A percentile compares a stretch with the other conserved stretches of the same genome.
phyloP scores from a whole-genome alignment of 768 basidiomycete species.

The Pholiota microspora region DNA sequence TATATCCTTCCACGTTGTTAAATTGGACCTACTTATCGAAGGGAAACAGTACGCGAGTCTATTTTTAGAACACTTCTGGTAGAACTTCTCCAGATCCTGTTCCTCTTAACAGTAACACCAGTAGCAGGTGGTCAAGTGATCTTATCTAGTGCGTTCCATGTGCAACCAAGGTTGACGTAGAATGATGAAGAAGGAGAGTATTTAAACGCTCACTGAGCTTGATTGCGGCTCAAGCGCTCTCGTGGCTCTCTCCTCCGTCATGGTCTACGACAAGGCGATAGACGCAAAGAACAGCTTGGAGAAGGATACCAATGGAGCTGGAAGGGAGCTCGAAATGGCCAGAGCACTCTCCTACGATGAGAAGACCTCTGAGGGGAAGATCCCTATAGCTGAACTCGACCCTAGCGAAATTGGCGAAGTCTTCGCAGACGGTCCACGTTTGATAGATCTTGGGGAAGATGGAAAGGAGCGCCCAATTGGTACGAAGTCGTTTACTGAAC shows the following conservation, averaged over 20 bases:
- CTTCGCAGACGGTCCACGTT: constrained; percentile 28
- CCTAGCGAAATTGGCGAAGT: constrained; percentile 24
- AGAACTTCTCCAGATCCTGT: background rate
- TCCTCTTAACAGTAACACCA: background rate
- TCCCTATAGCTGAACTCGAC: constrained; percentile 6
- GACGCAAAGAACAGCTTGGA: background rate
- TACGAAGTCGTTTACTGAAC: constrained; percentile 13
- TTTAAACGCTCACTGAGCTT: background rate
- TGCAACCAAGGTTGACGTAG: background rate
- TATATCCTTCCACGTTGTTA: too few species aligned
- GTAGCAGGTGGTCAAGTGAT: constrained; percentile 2
- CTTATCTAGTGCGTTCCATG: constrained; percentile 3
- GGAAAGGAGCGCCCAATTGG: constrained; percentile 52
- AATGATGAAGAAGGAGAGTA: background rate
- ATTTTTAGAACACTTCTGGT: background rate
- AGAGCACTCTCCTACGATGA: background rate
- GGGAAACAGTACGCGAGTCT: background rate
- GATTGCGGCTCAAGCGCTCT: background rate
- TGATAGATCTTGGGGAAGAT: constrained; percentile 40
- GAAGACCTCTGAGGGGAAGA: constrained; percentile 21
- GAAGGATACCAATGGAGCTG: background rate
- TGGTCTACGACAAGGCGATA: background rate
- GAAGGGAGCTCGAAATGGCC: background rate
- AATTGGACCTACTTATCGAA: background rate
- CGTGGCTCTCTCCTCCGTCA: background rate